Conservation (phyloP, 352 stramenopile genomes). For the Halophytophthora batemanensis region DNA sequence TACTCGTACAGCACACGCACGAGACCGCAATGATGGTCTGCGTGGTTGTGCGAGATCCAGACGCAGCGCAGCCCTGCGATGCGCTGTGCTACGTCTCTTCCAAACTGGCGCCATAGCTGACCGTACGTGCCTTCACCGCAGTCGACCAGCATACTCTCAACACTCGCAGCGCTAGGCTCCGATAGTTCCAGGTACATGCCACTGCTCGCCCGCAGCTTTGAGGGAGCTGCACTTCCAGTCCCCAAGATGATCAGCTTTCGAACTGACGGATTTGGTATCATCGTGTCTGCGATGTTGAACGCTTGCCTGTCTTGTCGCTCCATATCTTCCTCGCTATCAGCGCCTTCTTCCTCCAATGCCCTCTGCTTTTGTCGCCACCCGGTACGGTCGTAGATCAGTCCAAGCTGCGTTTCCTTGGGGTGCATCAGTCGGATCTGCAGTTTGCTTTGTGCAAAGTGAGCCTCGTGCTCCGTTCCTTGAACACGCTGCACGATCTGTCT, state of each 20-base stretch:
- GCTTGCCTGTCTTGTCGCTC: not conserved
- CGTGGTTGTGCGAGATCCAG: conserved; percentile 97
- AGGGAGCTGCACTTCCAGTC: conserved; percentile 95
- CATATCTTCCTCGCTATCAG: conserved; percentile 1
- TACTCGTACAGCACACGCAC: conserved; percentile 86
- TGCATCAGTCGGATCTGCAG: conserved; percentile 34
- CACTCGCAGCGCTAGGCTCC: conserved; percentile 1
- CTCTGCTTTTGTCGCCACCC: conserved; percentile 33
- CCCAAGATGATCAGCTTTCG: conserved; percentile 90
- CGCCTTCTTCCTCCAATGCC: conserved; percentile 13
- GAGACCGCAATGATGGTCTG: conserved; percentile 96
- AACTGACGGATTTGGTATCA: not conserved
- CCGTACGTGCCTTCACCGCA: conserved; percentile 94
- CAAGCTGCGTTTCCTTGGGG: conserved; percentile 3
- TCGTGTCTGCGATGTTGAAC: not conserved
- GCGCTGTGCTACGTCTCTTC: conserved; percentile 27
- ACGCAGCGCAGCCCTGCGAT: conserved; percentile 80
- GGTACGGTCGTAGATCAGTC: conserved; percentile 38
- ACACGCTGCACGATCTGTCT: conserved; percentile 28
- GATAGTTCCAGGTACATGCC: conserved; percentile 88
- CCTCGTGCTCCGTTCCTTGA: conserved; percentile 5
- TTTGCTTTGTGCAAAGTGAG: conserved; percentile 55
- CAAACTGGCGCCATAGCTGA: conserved; percentile 83
- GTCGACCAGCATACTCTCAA: conserved; percentile 88
- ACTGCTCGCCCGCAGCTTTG: conserved; percentile 95